phyloP scores from a whole-genome alignment of 768 basidiomycete genomes.

The Glaciozyma antarctica region DNA sequence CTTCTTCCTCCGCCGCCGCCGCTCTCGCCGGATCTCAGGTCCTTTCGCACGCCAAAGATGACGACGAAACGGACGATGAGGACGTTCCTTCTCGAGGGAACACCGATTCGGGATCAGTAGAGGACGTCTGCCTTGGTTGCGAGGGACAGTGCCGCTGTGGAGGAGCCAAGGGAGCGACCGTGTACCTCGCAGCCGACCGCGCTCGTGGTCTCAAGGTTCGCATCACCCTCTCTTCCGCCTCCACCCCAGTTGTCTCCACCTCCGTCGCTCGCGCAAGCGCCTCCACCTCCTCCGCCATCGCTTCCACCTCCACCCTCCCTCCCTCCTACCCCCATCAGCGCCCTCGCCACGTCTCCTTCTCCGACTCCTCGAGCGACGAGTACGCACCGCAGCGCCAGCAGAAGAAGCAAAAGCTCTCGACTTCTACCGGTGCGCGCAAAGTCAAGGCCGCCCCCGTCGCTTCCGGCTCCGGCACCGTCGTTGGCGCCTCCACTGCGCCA shows the following conservation, averaged over 20 bases:
- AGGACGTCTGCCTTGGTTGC: constrained; percentile 13
- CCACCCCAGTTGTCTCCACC: neutral
- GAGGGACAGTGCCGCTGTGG: constrained; percentile 4
- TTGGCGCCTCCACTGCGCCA: neutral
- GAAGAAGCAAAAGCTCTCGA: neutral
- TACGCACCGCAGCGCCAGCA: neutral
- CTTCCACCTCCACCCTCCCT: neutral
- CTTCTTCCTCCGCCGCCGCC: neutral
- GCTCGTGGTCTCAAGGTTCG: neutral
- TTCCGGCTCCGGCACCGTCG: too few relatives aligned
- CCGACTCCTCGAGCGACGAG: constrained; percentile 2
- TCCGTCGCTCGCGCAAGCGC: neutral
- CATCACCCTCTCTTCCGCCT: neutral
- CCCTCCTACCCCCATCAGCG: neutral
- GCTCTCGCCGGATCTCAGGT: neutral
- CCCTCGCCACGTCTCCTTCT: neutral
- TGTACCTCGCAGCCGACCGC: neutral
- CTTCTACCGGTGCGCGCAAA: neutral
- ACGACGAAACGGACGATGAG: neutral
- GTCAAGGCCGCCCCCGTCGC: neutral
- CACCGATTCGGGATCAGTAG: constrained; percentile 1
- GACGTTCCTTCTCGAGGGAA: neutral
- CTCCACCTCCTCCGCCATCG: neutral
- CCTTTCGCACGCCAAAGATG: neutral
- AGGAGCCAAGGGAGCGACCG: neutral